Conservation (phyloP, 192 early-diverging fungal genomes). For the Cetraspora pellucida region DNA sequence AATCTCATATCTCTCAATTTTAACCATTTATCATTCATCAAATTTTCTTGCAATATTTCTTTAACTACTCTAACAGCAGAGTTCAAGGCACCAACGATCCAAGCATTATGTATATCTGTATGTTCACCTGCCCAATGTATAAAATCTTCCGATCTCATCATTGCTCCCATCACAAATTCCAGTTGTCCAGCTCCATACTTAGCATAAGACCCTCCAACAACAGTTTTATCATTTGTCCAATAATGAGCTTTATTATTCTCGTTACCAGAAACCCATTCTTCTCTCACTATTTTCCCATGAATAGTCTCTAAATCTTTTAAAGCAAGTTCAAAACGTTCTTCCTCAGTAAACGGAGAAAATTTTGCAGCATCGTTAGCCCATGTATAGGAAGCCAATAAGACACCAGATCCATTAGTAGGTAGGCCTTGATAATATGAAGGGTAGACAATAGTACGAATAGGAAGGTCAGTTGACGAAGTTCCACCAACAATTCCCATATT, state of each 20-base stretch:
- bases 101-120: constrained; percentile 39
- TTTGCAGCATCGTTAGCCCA: constrained; percentile 16
- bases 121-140: constrained; percentile 42
- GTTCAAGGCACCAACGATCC: constrained; percentile 38
- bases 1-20: background rate
- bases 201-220: constrained; percentile 36
- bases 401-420: background rate
- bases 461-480: constrained; percentile 34
- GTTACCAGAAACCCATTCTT: constrained; percentile 11
- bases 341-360: constrained; percentile 28
- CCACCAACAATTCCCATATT: constrained; percentile 33
- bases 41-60: background rate
- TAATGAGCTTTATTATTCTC: constrained; percentile 32
- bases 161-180: constrained; percentile 15
- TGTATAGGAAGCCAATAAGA: constrained; percentile 36
- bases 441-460: constrained; percentile 14
- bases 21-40: background rate
- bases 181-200: constrained; percentile 25
- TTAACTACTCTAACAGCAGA: constrained; percentile 32
- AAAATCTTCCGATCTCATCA: constrained; percentile 24
- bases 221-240: constrained; percentile 35
- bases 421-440: constrained; percentile 34
- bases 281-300: constrained; percentile 29
- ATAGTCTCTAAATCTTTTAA: constrained; percentile 35
- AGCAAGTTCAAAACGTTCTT: constrained; percentile 30